Evolutionary conservation across 2,329 filamentous ascomycete genomes (phyloP), one percentile per base, ranked within the genome.

Genomic region (Cercospora brassicicola): DNA sequence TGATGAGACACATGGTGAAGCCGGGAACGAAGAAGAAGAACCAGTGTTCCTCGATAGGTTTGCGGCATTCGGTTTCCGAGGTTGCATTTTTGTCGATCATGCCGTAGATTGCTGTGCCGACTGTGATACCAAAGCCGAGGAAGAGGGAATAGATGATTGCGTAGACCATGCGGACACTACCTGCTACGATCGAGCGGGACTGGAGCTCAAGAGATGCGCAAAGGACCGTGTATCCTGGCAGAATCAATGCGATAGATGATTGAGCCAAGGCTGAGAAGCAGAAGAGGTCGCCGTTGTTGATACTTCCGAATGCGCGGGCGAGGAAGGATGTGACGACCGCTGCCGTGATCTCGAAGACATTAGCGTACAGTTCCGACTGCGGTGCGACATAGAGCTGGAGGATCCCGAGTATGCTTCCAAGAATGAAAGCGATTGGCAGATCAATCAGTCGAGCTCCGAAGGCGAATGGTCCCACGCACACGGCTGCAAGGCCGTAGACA

Each of bases 401-500:
- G 64, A 89, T 80, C 0, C 92, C 92, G 0, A 96, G 84, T 18
- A 94, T 81, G 74, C 87, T 89, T 1, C 93, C 92, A 0, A 96
- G 84, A 0, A 92, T 65, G 77, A 95, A 95, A 20, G 89, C 88
- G 30, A 94, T 85, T 0, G 91, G 91, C 67, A 95, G 82, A 76
- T 96, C 93, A 74, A 94, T 90, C 48, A 89, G 87, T 3, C 91
- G 87, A 2, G 90, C 91, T 65, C 89, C 83, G 75, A 95, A 96
- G 3, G 91, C 91, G 74, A 95, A 95, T 0, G 91, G 91, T 0
- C 90, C 92, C 0, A 95, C 92, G 6, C 84, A 87, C 0, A 88
- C 90, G 11, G 91, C 92, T 1, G 92, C 92, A 5, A 93, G 80
- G 0, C 93, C 93, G 72, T 92, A 94, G 33, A 93, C 81, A 0